Conservation (phyloP, 2,329 filamentous ascomycete genomes). For the Beauveria australis region DNA sequence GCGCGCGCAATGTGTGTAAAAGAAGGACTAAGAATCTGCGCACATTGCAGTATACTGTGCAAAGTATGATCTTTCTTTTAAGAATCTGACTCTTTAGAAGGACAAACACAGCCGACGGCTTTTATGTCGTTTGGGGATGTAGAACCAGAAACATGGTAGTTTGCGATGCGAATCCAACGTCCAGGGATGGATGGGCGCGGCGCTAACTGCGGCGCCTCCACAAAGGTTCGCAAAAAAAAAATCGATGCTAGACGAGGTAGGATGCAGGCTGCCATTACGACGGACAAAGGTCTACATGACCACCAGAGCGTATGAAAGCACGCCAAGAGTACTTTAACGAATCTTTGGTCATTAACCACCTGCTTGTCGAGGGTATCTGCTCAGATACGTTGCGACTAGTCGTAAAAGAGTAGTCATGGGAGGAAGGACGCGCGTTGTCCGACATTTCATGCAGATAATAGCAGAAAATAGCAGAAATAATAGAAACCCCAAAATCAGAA, state of each 20-base stretch:
- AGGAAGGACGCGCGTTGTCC: not conserved
- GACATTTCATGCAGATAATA: not conserved
- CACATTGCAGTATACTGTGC: not conserved
- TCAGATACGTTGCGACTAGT: conserved; percentile 1
- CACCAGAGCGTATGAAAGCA: not conserved
- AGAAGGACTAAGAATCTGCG: not conserved
- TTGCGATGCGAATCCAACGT: not conserved
- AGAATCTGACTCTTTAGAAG: not conserved
- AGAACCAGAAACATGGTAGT: not conserved
- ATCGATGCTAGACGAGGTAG: not conserved
- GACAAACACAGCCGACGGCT: not conserved
- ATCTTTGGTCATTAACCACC: not conserved
- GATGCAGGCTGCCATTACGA: too few relatives aligned
- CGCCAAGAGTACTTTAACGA: not conserved
- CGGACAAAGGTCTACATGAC: not conserved
- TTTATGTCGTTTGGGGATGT: not conserved
- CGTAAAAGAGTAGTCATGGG: not conserved
- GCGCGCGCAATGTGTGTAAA: not conserved
- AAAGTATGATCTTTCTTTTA: too few relatives aligned
- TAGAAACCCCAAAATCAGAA: not conserved
- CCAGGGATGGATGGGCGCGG: not conserved
- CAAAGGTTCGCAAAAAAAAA: not conserved
- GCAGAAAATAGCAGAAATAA: too few relatives aligned
- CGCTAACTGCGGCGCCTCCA: conserved; percentile 8
- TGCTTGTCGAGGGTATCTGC: conserved; percentile 4